Conservation (phyloP, 1,139 yeast species). For the Pneumocystis canis region DNA sequence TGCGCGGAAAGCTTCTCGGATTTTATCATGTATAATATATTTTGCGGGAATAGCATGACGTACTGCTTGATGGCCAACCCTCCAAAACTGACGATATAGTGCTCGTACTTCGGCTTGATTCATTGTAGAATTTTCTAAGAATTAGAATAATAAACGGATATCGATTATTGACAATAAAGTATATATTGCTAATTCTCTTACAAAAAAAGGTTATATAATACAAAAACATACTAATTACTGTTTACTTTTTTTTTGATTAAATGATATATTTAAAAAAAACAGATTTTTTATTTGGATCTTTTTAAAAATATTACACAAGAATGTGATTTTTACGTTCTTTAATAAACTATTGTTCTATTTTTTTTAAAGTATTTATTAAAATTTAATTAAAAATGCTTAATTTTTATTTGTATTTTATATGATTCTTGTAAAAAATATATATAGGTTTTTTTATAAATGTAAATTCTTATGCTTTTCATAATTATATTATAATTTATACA, state of each 20-base stretch:
- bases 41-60: not conserved
- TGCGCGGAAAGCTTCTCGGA: not conserved
- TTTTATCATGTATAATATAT: not conserved
- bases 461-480: not conserved
- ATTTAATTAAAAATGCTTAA: not conserved
- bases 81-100: not conserved
- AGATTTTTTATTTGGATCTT: no score
- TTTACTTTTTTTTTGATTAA: no score
- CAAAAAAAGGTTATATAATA: not conserved
- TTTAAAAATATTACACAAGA: no score
- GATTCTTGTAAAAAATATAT: not conserved
- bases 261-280: no score
- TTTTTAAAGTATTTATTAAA: no score
- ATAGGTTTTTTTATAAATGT: not conserved
- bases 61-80: constrained; percentile 2
- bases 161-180: not conserved
- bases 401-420: not conserved
- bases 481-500: not conserved
- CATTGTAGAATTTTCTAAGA: not conserved
- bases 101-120: not conserved
- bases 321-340: no score
- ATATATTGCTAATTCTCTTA: not conserved
- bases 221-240: no score
- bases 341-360: no score
- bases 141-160: not conserved